Base-by-base conservation (phyloP, 2,329 filamentous ascomycete genomes). In the Claviceps fusiformis region DNA sequence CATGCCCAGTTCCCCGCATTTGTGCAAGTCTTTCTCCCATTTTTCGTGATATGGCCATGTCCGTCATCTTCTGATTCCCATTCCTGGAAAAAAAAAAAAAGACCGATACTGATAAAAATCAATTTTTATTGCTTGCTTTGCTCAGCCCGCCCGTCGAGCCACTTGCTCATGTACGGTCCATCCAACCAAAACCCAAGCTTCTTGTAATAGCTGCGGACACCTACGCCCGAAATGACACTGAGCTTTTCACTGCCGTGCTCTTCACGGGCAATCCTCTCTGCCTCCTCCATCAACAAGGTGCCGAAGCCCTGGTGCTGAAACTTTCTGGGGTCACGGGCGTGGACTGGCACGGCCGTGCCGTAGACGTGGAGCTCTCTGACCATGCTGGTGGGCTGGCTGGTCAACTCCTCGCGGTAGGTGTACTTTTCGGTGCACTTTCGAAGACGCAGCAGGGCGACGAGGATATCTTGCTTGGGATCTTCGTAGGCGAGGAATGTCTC, bases 221-320 rank as follows among this genome's bases (percentile, higher is more conserved):
- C 93, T 8, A 98, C 91, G 35, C 93, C 93, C n/a, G 90, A 95
- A 58, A 98, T 98, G 61, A 98, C 90, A 65, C 89, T 93, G 55
- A 98, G 89, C 77, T 98, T 98, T 58, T 79, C 79, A 63, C 91
- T 96, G 6, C 90, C 87, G 66, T 98, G 93, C 72, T 98, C 93
- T 60, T 96, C 87, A 55, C 89, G 80, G 0, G 95, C 92, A 60
- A 98, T 98, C 53, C 91, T 80, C 73, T 97, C 93, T 0, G 93
- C 95, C 72, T 97, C 92, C 66, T 97, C 92, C 95, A 98, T 98
- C 61, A 98, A 67, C 58, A 98, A 70, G 1, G 93, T 98, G 50
- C 93, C 93, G 62, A 95, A 98, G 0, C 93, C 93, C 68, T 96
- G 93, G 72, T 98, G 93, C 73, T 98, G 93, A 71, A 97, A 97